Evolutionary conservation across 2,329 filamentous ascomycete species (phyloP), one percentile per base, ranked within the genome.

Genomic region (Clonostachys byssicola): DNA sequence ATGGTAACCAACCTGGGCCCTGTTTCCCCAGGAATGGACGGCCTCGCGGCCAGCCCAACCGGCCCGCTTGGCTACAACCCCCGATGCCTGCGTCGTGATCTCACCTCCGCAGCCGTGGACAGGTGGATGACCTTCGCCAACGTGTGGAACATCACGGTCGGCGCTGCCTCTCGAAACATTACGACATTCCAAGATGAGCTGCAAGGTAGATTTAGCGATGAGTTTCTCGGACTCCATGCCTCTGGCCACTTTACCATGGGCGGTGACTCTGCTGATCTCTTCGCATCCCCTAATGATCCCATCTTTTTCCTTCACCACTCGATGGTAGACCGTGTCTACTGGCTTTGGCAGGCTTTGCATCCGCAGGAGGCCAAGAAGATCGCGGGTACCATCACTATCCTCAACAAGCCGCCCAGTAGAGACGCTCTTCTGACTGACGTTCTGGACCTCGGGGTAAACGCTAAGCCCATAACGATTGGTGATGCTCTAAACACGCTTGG

Each of bases 51-150:
- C 5, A 56, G 55, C 2, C 51, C 49, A 5, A 34, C 34, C 13
- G 49, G 60, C 12, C 34, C 53, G 41, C 30, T 63, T 6, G 54
- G 52, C 14, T 63, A 70, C 54, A 75, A 75, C 59, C 68, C 71
- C 16, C 67, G 72, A 42, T 72, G 72, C 58, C 60, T 76, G 40
- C 63, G 65, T 39, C 67, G 71, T 18, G 73, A 70, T 52, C 62
- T 72, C 44, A 64, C 57, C 18, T 49, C 56, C 44, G 47, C 54
- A 44, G 56, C 49, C 5, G 44, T 48, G 39, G 17, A 36, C 5
- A 35, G 34, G 34, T 47, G 44, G 35, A 46, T 48, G 43, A 48
- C 43, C 5, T 33, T 23, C 12, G 16, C 20, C 9, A 51, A 51
- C 43, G 46, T 51, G 18, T 33, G 40, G 30, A 48, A 51, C 41